Conservation (phyloP, 116 monocot genomes). For the Phalaenopsis hybrid region DNA sequence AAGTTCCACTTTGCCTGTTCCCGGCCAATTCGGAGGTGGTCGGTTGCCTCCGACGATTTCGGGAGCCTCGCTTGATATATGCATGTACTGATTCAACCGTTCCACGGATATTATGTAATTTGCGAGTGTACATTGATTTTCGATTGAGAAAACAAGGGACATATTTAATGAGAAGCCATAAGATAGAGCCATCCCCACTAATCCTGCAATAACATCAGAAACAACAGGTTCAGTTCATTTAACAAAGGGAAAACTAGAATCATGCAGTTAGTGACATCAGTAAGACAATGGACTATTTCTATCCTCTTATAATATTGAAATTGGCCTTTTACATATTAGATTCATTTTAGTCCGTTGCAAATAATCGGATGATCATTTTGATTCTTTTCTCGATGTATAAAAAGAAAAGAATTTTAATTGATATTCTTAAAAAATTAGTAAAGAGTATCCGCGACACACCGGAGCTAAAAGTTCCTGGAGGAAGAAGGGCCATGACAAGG, state of each 20-base stretch:
- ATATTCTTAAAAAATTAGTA: not conserved
- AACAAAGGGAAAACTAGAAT: not conserved
- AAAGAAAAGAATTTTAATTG: not conserved
- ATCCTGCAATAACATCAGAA: slow-evolving; percentile 47
- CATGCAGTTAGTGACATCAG: not conserved
- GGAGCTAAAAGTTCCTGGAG: slow-evolving; percentile 69
- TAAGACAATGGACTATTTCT: not conserved
- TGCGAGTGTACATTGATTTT: slow-evolving; percentile 76
- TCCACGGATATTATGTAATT: slow-evolving; percentile 86
- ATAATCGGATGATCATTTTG: too few relatives aligned
- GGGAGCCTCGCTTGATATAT: slow-evolving; percentile 67
- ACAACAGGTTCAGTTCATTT: not conserved
- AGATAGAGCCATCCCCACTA: slow-evolving; percentile 86
- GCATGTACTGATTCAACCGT: slow-evolving; percentile 81
- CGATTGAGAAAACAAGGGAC: slow-evolving; percentile 70
- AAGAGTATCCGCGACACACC: slow-evolving; percentile 28
- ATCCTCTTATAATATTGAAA: not conserved
- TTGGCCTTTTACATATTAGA: too few relatives aligned
- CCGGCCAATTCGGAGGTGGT: slow-evolving; percentile 58
- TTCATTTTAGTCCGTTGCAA: too few relatives aligned
- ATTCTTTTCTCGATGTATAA: not conserved
- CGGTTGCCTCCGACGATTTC: slow-evolving; percentile 52
- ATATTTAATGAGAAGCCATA: slow-evolving; percentile 88
- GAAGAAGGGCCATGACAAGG: slow-evolving; percentile 74
- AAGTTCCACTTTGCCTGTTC: slow-evolving; percentile 65